Conservation (phyloP, 257 asterid species). For the Solanum phureja region DNA sequence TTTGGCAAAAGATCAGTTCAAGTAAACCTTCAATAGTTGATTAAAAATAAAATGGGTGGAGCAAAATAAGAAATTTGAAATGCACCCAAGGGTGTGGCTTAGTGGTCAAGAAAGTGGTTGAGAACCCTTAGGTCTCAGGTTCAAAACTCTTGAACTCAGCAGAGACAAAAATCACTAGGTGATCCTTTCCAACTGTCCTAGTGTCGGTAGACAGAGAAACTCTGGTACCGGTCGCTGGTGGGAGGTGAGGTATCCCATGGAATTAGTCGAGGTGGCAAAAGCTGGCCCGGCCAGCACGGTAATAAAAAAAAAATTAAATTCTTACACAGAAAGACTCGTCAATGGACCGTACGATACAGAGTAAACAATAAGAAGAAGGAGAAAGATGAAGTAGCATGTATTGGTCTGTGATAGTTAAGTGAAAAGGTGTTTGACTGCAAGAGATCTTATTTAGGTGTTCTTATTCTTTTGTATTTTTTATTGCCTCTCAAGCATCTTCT, state of each 20-base stretch:
- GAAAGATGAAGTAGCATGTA: neutral
- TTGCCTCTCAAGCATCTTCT: neutral
- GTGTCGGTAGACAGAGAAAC: no score
- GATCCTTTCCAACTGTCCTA: no score
- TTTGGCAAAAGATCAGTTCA: neutral
- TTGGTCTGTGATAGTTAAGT: neutral
- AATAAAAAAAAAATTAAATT: no score
- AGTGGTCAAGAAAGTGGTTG: no score
- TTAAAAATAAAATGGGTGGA: neutral
- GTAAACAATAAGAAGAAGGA: neutral
- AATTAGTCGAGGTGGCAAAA: no score
- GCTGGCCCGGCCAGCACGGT: no score
- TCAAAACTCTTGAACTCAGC: no score
- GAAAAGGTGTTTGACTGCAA: neutral
- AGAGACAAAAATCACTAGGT: no score
- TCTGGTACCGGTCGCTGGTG: no score
- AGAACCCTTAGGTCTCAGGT: no score
- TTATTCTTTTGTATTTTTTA: neutral
- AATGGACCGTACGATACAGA: neutral
- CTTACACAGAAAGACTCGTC: neutral
- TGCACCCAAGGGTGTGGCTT: no score
- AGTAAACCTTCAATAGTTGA: neutral
- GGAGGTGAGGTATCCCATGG: no score
- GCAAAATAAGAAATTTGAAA: neutral
- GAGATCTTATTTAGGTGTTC: neutral